These are phyloP conservation scores for Penicillium sp. DNA, from an alignment of 2,329 filamentous ascomycete genomes.

Conservation along the genomic window DNA sequence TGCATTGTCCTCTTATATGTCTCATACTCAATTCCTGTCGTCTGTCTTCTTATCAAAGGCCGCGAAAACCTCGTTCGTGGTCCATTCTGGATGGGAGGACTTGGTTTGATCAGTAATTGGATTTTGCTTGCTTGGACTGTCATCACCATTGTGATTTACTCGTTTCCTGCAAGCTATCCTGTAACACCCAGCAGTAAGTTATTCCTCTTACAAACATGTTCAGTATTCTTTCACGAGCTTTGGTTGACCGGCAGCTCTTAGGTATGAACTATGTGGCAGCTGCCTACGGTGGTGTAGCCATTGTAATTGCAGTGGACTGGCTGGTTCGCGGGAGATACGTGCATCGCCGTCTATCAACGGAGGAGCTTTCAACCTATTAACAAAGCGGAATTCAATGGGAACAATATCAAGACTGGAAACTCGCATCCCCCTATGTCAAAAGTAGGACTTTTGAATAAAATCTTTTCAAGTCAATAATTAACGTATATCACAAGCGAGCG, in stretches of 20 bases:
- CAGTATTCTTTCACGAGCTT: not conserved
- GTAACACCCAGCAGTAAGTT: slow-evolving; percentile 37
- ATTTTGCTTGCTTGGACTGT: slow-evolving; percentile 49
- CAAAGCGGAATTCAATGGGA: too few species aligned
- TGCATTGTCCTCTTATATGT: slow-evolving; percentile 52
- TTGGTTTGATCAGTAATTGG: slow-evolving; percentile 46
- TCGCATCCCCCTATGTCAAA: too few species aligned
- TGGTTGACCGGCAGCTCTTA: slow-evolving; percentile 3
- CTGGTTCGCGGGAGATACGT: slow-evolving; percentile 26
- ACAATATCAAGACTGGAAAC: too few species aligned
- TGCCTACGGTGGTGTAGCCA: slow-evolving; percentile 35
- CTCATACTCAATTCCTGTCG: slow-evolving; percentile 49
- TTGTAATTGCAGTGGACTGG: slow-evolving; percentile 40
- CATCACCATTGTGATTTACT: slow-evolving; percentile 41
- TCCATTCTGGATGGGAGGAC: slow-evolving; percentile 50
- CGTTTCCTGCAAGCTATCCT: slow-evolving; percentile 40
- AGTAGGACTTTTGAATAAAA: too few species aligned
- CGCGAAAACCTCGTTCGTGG: slow-evolving; percentile 48
- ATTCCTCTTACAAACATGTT: not conserved
- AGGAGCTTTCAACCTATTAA: too few species aligned
- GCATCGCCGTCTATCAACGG: too few species aligned
- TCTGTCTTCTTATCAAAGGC: slow-evolving; percentile 48
- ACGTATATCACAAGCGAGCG: too few species aligned
- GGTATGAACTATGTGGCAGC: slow-evolving; percentile 48
- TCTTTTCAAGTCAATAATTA: too few species aligned